Conservation (phyloP, 768 basidiomycete genomes). For the Tylopilus plumbeoviolaceoides region DNA sequence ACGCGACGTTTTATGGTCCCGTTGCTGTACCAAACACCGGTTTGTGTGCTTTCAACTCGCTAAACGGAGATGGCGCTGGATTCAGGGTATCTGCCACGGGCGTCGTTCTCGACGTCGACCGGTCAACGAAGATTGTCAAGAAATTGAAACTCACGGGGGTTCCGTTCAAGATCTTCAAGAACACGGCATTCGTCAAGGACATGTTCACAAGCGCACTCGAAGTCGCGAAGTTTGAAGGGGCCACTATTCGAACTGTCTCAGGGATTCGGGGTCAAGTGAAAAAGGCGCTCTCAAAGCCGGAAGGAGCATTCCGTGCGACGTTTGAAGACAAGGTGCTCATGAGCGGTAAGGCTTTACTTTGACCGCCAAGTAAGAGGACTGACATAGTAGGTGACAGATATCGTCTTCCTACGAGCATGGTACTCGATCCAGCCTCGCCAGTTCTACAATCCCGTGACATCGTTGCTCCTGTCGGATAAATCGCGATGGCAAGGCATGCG, state of each 20-base stretch:
- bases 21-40: constrained; percentile 90
- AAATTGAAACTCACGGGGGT: constrained; percentile 95
- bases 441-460: constrained; percentile 96
- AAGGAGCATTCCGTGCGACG: constrained; percentile 92
- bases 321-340: constrained; percentile 97
- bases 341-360: constrained; percentile 65
- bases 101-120: constrained; percentile 90
- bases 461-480: constrained; percentile 80
- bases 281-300: constrained; percentile 91
- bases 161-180: constrained; percentile 97
- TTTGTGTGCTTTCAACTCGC: constrained; percentile 93
- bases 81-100: constrained; percentile 94
- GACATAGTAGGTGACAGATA: constrained; percentile 48
- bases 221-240: constrained; percentile 97
- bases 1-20: constrained; percentile 90
- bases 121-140: constrained; percentile 93
- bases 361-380: neutral
- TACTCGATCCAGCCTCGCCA: constrained; percentile 92
- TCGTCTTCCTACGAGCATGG: constrained; percentile 95
- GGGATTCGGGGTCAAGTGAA: constrained; percentile 97
- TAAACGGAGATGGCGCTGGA: constrained; percentile 59
- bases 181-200: constrained; percentile 95
- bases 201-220: constrained; percentile 95
- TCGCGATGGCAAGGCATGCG: constrained; percentile 91
- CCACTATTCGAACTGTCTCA: constrained; percentile 94